A percentile compares a stretch with the other conserved stretches of the same genome.
Evolutionary conservation across 2,329 filamentous ascomycete genomes (phyloP).

Genomic region (Diaporthe destruens): DNA sequence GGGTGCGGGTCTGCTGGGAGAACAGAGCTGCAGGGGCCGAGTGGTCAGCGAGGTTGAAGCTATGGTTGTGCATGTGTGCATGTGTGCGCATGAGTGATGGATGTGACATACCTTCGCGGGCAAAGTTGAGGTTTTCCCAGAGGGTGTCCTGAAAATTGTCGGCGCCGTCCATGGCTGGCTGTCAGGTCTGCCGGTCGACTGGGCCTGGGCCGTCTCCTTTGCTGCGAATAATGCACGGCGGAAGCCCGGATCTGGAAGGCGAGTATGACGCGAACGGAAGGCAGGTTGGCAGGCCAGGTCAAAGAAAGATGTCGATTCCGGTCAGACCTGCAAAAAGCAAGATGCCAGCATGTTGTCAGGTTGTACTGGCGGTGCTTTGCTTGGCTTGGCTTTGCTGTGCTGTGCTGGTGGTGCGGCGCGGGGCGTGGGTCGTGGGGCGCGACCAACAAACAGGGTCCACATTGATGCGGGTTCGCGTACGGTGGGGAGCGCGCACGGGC

Average conservation of each 20-base stretch:
- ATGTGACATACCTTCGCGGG: slow-evolving; percentile 36
- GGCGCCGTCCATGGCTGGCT: slow-evolving; percentile 37
- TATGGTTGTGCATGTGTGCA: not conserved
- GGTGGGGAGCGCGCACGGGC: not conserved
- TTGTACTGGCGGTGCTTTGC: not conserved
- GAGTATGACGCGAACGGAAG: not conserved
- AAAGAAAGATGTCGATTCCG: not conserved
- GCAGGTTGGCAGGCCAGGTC: not conserved
- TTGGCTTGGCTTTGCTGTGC: too few relatives aligned
- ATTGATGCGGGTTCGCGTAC: slow-evolving; percentile 19
- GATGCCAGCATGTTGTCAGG: slow-evolving; percentile 11
- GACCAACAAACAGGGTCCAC: slow-evolving; percentile 15
- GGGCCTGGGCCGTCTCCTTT: not conserved
- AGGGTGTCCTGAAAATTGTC: slow-evolving; percentile 35
- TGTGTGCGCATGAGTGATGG: not conserved
- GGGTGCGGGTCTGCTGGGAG: slow-evolving; percentile 56
- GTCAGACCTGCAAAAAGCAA: not conserved
- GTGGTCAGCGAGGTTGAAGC: not conserved
- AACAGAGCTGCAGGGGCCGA: slow-evolving; percentile 48
- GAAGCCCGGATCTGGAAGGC: not conserved
- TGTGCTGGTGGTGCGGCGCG: slow-evolving; percentile 7
- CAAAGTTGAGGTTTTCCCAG: slow-evolving; percentile 37
- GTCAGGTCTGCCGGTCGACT: not conserved
- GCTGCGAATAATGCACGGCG: not conserved
- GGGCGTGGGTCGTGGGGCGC: slow-evolving; percentile 2